These are phyloP conservation scores for Nematodospora anomalae DNA, from an alignment of 1,139 yeast species.

Conservation along the genomic window DNA sequence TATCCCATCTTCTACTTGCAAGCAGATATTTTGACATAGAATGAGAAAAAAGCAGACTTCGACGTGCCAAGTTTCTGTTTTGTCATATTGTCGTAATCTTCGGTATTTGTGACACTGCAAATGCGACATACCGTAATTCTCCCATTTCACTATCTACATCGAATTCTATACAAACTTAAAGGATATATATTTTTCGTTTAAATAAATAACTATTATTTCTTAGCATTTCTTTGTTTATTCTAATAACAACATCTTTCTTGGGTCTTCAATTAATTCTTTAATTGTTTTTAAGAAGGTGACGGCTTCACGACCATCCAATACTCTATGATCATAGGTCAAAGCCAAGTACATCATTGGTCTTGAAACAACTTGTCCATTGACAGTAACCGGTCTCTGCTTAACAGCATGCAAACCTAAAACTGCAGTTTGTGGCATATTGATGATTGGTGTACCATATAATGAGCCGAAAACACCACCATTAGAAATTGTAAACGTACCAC, in stretches of 20 bases:
- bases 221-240: slow-evolving; percentile 25
- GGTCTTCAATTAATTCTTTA: slow-evolving; percentile 97
- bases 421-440: slow-evolving; percentile 97
- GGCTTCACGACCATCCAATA: slow-evolving; percentile 98
- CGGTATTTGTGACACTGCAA: too few relatives aligned
- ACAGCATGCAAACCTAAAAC: slow-evolving; percentile 97
- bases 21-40: too few relatives aligned
- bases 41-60: too few relatives aligned
- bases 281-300: slow-evolving; percentile 94
- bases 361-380: slow-evolving; percentile 91
- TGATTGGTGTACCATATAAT: slow-evolving; percentile 96
- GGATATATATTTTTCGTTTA: not conserved
- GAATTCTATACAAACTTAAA: not conserved
- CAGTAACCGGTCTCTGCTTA: slow-evolving; percentile 96
- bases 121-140: too few relatives aligned
- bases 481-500: slow-evolving; percentile 98
- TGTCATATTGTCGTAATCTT: too few relatives aligned
- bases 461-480: slow-evolving; percentile 99
- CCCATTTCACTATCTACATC: too few relatives aligned
- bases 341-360: slow-evolving; percentile 99
- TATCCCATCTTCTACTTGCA: too few relatives aligned
- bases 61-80: too few relatives aligned
- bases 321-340: slow-evolving; percentile 96
- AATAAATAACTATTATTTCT: not conserved
- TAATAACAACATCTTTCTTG: slow-evolving; percentile 93